Percentiles rank a stretch among this genome's conserved stretches.
Conservation (phyloP, 306 rosid genomes). For the Morella rubra region DNA sequence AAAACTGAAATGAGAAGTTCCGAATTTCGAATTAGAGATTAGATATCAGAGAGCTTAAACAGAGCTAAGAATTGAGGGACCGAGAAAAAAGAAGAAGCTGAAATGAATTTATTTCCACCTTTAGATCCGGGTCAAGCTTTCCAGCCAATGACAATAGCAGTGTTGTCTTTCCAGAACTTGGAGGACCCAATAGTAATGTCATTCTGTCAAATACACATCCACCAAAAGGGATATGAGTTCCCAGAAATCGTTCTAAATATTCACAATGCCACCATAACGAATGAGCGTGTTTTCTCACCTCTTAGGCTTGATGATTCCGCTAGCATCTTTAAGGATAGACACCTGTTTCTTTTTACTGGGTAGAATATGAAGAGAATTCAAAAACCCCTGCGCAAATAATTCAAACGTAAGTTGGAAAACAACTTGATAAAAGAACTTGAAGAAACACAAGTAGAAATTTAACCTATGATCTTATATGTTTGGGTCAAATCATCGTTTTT, state of each 20-base stretch:
- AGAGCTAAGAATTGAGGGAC: not conserved
- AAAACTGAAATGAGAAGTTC: constrained; percentile 35
- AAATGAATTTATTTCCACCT: constrained; percentile 36
- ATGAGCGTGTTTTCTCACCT: constrained; percentile 37
- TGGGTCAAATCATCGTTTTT: no score
- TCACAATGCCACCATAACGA: not conserved
- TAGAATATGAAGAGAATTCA: constrained; percentile 36
- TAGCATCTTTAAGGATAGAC: constrained; percentile 60
- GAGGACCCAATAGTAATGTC: constrained; percentile 87
- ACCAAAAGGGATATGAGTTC: not conserved
- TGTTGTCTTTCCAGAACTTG: constrained; percentile 83
- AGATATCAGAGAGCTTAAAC: not conserved
- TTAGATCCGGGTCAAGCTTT: constrained; percentile 53
- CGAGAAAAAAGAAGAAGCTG: not conserved
- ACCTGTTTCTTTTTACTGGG: constrained; percentile 37
- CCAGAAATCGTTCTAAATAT: not conserved
- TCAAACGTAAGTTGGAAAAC: constrained; percentile 4
- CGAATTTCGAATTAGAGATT: not conserved
- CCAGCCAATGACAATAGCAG: constrained; percentile 68
- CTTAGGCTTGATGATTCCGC: constrained; percentile 78
- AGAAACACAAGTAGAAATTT: not conserved
- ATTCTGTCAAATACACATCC: constrained; percentile 33
- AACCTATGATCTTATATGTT: no score
- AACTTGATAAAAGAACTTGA: not conserved
- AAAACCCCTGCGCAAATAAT: constrained; percentile 25